Conservation (phyloP, 1,139 yeast species). For the Taphrina flavorubra region DNA sequence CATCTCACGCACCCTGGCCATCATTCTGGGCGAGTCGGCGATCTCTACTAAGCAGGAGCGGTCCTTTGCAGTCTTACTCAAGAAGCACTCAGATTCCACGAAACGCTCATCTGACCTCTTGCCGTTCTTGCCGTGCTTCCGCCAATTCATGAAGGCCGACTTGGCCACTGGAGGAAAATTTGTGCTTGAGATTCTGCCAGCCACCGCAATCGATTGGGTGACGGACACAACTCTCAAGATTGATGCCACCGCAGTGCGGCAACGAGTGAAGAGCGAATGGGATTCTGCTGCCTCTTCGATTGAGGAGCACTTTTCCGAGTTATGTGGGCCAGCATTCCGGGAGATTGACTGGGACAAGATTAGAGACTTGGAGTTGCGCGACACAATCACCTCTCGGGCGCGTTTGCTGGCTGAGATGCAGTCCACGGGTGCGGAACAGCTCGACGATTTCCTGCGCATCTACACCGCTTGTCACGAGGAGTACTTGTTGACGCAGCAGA, state of each 20-base stretch:
- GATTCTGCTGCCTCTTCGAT: constrained; percentile 54
- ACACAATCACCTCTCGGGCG: constrained; percentile 16
- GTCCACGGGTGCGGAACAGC: constrained; percentile 12
- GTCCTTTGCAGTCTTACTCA: constrained; percentile 37
- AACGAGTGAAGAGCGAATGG: constrained; percentile 34
- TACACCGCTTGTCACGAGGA: constrained; percentile 38
- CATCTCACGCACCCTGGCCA: constrained; percentile 60
- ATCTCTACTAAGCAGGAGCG: constrained; percentile 36
- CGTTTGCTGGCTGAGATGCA: not conserved
- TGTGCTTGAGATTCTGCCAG: constrained; percentile 41
- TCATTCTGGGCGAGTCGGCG: constrained; percentile 51
- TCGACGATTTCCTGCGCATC: constrained; percentile 20
- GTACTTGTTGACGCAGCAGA: constrained; percentile 27
- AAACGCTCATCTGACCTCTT: constrained; percentile 44
- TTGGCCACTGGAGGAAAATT: constrained; percentile 19
- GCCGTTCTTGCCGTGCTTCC: constrained; percentile 46
- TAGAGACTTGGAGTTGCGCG: constrained; percentile 23
- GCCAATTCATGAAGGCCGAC: constrained; percentile 33
- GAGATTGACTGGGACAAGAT: constrained; percentile 40
- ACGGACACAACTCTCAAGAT: constrained; percentile 36
- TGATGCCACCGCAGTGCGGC: constrained; percentile 35
- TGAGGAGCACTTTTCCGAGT: constrained; percentile 48
- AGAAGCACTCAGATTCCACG: constrained; percentile 34
- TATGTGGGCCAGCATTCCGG: constrained; percentile 12
- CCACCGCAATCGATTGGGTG: constrained; percentile 45